Base-by-base conservation (phyloP, 768 basidiomycete genomes). In the Lanmaoa pseudosensibilis region DNA sequence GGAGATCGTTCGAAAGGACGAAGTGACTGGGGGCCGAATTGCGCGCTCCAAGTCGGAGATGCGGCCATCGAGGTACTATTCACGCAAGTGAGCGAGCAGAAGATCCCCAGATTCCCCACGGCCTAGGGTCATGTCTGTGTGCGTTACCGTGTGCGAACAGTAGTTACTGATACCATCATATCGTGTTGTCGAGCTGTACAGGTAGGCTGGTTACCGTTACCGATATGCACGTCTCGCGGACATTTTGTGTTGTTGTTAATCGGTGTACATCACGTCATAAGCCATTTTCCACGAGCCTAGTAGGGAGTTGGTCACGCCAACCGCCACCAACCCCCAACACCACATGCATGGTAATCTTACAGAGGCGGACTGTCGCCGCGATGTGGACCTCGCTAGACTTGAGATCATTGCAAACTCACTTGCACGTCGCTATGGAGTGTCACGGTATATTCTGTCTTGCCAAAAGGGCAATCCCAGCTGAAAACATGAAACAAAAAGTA, bases 1-100 rank as follows among this genome's bases (percentile, higher is more conserved):
- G 63, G 63, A 63, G 40, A 9, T 69, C 2, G 32, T 68, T 18
- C 38, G 16, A 13, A 54, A 56, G 54, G 60, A 55, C 0, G 64
- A 65, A 0, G 40, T 21, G 43, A 9, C 30, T 3, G 62, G 50
- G 3, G 21, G 27, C n/a, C 58, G 58, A 11, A 19, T 65, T 2
- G 43, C 5, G n/a, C 65, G 69, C 19, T 67, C 62, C 55, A 71
- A 67, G 47, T 67, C 69, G 23, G 67, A 73, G 30, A 59, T 62
- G 36, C 56, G 60, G 37, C 67, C 71, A 2, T 40, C 63, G 44
- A 57, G 63, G 25, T 58, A 55, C n/a, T 40, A 50, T 54, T 49
- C 33, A 9, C 59, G 50, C 60, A 61, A 57, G 46, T 69, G 54
- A 65, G 21, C 15, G 5, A 27, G 41, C 5, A 18, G 36, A 12